Conservation (phyloP, 2,329 filamentous ascomycete genomes). For the Tolypocladium guangdongense region DNA sequence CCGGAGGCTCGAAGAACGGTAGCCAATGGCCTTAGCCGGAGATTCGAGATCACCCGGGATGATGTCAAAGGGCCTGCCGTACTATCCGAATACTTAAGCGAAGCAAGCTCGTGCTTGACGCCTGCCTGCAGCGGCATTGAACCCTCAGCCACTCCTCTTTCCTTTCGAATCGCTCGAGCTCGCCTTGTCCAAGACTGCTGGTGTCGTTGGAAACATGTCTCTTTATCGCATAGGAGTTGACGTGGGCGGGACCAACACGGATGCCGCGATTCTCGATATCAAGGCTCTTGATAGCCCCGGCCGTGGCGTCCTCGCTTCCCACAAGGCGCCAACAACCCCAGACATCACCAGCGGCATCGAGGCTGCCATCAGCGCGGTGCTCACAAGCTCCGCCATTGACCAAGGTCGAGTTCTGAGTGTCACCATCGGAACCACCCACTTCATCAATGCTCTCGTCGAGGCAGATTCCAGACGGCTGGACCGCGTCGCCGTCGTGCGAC, state of each 20-base stretch:
- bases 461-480: conserved; percentile 29
- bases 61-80: neutral
- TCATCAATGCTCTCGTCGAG: conserved; percentile 38
- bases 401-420: conserved; percentile 30
- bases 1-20: neutral
- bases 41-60: neutral
- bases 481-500: conserved; percentile 32
- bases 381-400: conserved; percentile 25
- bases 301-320: conserved; percentile 32
- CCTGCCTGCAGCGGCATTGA: neutral
- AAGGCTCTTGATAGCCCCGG: conserved; percentile 19
- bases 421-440: conserved; percentile 39
- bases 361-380: conserved; percentile 30
- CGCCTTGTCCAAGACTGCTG: neutral
- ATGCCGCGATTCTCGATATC: conserved; percentile 33
- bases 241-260: conserved; percentile 30
- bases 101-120: neutral
- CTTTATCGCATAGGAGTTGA: conserved; percentile 33
- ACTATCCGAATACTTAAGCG: neutral
- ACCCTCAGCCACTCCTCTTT: neutral
- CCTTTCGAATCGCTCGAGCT: neutral
- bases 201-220: conserved; percentile 14
- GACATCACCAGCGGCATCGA: conserved; percentile 39
- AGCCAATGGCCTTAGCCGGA: no score
- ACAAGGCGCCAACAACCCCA: conserved; percentile 37